A percentile compares a stretch with the other conserved stretches of the same genome.
These are phyloP conservation scores for Fusarium tricinctum DNA, from an alignment of 2,329 filamentous ascomycete genomes.

Conservation along the genomic window DNA sequence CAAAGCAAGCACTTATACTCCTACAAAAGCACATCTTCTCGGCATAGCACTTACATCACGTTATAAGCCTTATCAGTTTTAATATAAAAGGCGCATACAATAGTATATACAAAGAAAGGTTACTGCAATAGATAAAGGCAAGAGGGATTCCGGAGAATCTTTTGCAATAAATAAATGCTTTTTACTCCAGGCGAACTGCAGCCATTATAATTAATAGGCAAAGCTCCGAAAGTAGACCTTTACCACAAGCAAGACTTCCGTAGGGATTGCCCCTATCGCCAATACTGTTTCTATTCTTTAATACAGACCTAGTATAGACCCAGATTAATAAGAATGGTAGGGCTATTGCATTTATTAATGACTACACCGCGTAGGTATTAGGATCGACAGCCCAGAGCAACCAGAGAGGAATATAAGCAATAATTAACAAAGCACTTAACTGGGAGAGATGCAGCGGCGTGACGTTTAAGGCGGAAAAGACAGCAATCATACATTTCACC, in stretches of 20 bases:
- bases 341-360: too few species aligned
- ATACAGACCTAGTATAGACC: background rate
- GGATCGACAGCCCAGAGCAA: background rate
- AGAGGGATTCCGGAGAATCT: background rate
- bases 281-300: background rate
- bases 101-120: too few species aligned
- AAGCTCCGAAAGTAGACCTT: too few species aligned
- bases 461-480: background rate
- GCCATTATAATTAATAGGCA: too few species aligned
- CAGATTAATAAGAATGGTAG: too few species aligned
- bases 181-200: background rate
- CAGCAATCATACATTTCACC: background rate
- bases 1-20: background rate
- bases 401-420: background rate
- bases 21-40: background rate
- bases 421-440: background rate
- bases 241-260: background rate
- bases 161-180: background rate
- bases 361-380: too few species aligned
- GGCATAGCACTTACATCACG: too few species aligned
- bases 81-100: too few species aligned
- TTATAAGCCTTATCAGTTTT: too few species aligned
- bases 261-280: background rate
- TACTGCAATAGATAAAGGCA: too few species aligned
- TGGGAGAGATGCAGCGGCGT: background rate